These are phyloP conservation scores for Stemphylium lycopersici DNA, from an alignment of 2,329 filamentous ascomycete genomes.

Conservation along the genomic window DNA sequence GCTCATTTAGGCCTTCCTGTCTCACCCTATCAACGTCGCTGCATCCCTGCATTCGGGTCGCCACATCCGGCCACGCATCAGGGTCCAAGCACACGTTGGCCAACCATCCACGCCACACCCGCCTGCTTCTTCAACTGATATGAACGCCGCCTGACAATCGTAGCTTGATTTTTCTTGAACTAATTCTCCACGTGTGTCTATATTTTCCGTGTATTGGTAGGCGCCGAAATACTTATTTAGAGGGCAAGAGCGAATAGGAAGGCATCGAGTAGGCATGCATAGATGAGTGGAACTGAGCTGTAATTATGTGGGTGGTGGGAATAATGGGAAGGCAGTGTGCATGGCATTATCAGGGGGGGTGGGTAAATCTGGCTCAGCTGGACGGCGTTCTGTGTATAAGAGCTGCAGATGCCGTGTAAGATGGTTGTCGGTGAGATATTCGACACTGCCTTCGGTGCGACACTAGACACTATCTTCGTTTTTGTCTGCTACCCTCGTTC, in stretches of 20 bases:
- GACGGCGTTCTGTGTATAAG: conserved; percentile 7
- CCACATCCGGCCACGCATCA: conserved; percentile 16
- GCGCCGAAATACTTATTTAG: conserved; percentile 1
- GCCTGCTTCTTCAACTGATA: conserved; percentile 1
- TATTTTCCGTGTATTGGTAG: conserved; percentile 4
- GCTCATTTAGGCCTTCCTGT: conserved; percentile 14
- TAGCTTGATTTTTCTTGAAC: background rate
- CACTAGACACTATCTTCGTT: background rate
- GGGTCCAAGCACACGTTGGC: conserved; percentile 12
- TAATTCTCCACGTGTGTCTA: conserved; percentile 4
- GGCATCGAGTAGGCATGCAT: conserved; percentile 2
- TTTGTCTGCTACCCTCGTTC: background rate
- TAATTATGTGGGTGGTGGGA: background rate
- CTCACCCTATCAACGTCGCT: conserved; percentile 16
- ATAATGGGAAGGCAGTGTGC: conserved; percentile 1
- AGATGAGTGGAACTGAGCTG: conserved; percentile 1
- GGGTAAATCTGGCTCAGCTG: conserved; percentile 5
- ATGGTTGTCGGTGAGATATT: background rate
- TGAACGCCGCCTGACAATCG: conserved; percentile 1
- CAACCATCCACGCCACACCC: conserved; percentile 21
- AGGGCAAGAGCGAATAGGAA: conserved; percentile 1
- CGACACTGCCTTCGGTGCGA: background rate
- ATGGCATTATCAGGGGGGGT: background rate
- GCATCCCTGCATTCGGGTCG: conserved; percentile 12
- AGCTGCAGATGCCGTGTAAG: background rate